A percentile compares a stretch with the other conserved stretches of the same genome.
Evolutionary conservation across 371 early-diverging fungal species (phyloP).

Genomic region (Mucor racemosus): DNA sequence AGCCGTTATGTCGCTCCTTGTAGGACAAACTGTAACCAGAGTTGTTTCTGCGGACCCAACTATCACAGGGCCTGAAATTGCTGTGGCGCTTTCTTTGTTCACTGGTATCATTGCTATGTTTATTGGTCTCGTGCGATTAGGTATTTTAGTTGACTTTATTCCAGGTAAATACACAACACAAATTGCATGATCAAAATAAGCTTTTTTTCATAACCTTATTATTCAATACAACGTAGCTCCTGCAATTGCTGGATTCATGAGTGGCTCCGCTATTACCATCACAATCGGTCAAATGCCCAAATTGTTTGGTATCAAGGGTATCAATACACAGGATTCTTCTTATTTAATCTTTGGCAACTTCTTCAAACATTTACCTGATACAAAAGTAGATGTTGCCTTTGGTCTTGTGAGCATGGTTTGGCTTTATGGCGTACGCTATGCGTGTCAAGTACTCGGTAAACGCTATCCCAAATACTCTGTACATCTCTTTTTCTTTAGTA

Average conservation of each 20-base stretch:
- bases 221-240: constrained; percentile 26
- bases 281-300: constrained; percentile 77
- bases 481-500: constrained; percentile 54
- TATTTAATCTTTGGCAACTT: constrained; percentile 64
- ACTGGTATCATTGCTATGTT: constrained; percentile 63
- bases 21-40: constrained; percentile 69
- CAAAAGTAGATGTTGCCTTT: constrained; percentile 56
- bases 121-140: constrained; percentile 79
- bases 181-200: background rate
- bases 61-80: constrained; percentile 50
- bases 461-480: constrained; percentile 50
- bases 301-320: constrained; percentile 71
- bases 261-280: constrained; percentile 81
- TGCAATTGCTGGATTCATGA: constrained; percentile 72
- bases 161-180: constrained; percentile 40
- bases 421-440: constrained; percentile 53
- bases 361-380: constrained; percentile 48
- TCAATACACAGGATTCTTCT: constrained; percentile 62
- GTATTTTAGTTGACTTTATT: constrained; percentile 88
- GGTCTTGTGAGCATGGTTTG: constrained; percentile 52
- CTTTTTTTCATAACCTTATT: background rate
- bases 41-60: constrained; percentile 37
- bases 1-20: constrained; percentile 83
- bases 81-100: constrained; percentile 60
- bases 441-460: constrained; percentile 33